Evolutionary conservation across 257 asterid genomes (phyloP).

Genomic region (Primulina huaijiensis): DNA sequence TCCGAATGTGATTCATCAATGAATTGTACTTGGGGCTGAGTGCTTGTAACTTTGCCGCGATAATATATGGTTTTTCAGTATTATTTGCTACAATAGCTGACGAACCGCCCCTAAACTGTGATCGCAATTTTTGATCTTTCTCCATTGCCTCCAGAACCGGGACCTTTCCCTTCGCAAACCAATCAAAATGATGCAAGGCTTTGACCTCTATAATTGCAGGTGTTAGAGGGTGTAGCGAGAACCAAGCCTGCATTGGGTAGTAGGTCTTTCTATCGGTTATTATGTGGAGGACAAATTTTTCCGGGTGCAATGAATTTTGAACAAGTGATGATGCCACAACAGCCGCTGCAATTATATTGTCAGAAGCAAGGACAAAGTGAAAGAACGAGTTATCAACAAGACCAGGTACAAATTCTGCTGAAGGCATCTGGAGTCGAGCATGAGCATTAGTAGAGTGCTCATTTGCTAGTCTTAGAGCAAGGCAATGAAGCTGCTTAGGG

Average conservation of each 20-base stretch:
- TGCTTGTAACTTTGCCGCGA: constrained; percentile 94
- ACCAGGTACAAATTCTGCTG: constrained; percentile 78
- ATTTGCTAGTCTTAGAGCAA: constrained; percentile 68
- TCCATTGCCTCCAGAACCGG: constrained; percentile 98
- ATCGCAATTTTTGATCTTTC: constrained; percentile 76
- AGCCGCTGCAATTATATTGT: constrained; percentile 88
- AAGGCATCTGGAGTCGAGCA: constrained; percentile 93
- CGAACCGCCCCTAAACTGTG: constrained; percentile 89
- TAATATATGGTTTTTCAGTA: constrained; percentile 69
- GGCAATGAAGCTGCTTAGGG: constrained; percentile 92
- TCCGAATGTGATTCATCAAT: constrained; percentile 86
- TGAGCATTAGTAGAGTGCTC: constrained; percentile 83
- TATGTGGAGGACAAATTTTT: constrained; percentile 64
- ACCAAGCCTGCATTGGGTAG: constrained; percentile 98
- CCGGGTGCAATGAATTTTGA: constrained; percentile 63
- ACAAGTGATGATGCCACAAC: constrained; percentile 90
- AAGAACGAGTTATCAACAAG: constrained; percentile 76
- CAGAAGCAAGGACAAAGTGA: constrained; percentile 91
- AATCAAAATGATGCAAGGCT: constrained; percentile 86
- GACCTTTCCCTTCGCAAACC: constrained; percentile 88
- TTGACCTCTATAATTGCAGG: constrained; percentile 89
- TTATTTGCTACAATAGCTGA: constrained; percentile 79
- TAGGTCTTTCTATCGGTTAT: constrained; percentile 87
- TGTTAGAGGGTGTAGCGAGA: constrained; percentile 66
- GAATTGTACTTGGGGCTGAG: constrained; percentile 94